Conservation (phyloP, 2,329 filamentous ascomycete genomes). For the Aspergillus jensenii region DNA sequence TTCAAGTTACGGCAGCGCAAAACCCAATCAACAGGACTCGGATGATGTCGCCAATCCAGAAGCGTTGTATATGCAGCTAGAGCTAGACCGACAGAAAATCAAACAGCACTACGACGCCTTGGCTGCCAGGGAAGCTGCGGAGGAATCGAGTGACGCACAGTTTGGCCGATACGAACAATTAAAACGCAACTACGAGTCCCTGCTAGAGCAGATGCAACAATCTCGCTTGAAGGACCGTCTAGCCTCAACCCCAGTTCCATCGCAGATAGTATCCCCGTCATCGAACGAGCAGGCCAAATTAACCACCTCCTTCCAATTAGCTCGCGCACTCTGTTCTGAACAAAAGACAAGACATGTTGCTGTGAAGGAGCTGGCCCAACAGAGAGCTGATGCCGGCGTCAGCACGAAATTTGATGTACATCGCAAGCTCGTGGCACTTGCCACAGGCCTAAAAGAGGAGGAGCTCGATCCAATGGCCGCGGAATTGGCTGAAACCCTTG, state of each 20-base stretch:
- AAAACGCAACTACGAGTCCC: constrained; percentile 38
- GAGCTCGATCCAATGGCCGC: constrained; percentile 49
- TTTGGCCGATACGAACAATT: constrained; percentile 41
- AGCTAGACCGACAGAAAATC: constrained; percentile 45
- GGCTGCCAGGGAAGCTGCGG: constrained; percentile 37
- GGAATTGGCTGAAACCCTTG: constrained; percentile 46
- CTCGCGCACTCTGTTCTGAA: constrained; percentile 31
- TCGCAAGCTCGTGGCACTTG: constrained; percentile 47
- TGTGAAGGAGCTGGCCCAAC: constrained; percentile 43
- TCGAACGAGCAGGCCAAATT: constrained; percentile 32
- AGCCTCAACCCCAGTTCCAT: constrained; percentile 15
- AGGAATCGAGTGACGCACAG: constrained; percentile 37
- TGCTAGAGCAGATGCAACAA: constrained; percentile 46
- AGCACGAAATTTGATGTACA: constrained; percentile 49
- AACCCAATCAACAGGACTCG: constrained; percentile 56
- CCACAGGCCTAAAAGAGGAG: constrained; percentile 48
- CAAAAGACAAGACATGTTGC: constrained; percentile 36
- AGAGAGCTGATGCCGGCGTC: constrained; percentile 46
- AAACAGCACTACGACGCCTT: constrained; percentile 40
- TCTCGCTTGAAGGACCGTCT: constrained; percentile 34
- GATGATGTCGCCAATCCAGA: constrained; percentile 44
- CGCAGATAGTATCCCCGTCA: constrained; percentile 14
- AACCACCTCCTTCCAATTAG: constrained; percentile 28
- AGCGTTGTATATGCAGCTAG: constrained; percentile 42
- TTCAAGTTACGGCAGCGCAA: constrained; percentile 58